Percentiles rank a stretch among this genome's conserved stretches.
Evolutionary conservation across 169 alveolate species (phyloP).

Genomic region (Amoebophrya sp.): DNA sequence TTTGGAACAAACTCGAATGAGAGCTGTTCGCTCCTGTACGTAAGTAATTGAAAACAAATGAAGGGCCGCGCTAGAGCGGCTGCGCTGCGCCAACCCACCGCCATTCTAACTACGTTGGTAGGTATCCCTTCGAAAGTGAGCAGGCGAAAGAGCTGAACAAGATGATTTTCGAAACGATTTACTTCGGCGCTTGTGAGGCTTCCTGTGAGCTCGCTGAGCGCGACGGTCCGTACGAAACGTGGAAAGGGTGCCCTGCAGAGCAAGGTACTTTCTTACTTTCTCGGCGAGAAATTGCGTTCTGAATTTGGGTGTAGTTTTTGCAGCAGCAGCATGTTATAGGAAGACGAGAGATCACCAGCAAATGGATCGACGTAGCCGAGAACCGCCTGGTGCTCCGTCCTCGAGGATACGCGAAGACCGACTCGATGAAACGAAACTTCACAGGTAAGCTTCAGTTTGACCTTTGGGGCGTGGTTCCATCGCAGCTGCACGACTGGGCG

Average conservation of each 20-base stretch:
- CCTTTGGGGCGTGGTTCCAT: slow-evolving; percentile 78
- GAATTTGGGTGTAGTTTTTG: not conserved
- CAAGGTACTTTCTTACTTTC: slow-evolving; percentile 70
- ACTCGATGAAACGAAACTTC: not conserved
- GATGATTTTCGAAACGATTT: slow-evolving; percentile 91
- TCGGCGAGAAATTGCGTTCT: not conserved
- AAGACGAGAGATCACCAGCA: too few species aligned
- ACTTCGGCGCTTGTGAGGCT: slow-evolving; percentile 88
- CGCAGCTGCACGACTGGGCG: slow-evolving; percentile 79
- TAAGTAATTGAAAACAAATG: not conserved
- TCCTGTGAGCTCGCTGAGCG: slow-evolving; percentile 82
- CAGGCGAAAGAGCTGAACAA: slow-evolving; percentile 79
- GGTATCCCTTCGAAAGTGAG: slow-evolving; percentile 89
- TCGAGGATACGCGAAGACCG: not conserved
- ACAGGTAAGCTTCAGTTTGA: slow-evolving; percentile 77
- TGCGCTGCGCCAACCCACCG: slow-evolving; percentile 71
- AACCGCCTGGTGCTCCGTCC: too few species aligned
- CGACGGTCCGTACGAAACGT: slow-evolving; percentile 86
- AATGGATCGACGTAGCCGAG: too few species aligned
- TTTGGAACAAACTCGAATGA: not conserved
- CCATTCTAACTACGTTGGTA: too few species aligned
- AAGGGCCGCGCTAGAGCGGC: not conserved
- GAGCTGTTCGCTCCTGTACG: not conserved
- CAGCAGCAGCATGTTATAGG: not conserved
- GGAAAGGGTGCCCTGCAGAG: slow-evolving; percentile 87